phyloP scores from a whole-genome alignment of 2,329 filamentous ascomycete genomes.

The Anisogramma anomala region DNA sequence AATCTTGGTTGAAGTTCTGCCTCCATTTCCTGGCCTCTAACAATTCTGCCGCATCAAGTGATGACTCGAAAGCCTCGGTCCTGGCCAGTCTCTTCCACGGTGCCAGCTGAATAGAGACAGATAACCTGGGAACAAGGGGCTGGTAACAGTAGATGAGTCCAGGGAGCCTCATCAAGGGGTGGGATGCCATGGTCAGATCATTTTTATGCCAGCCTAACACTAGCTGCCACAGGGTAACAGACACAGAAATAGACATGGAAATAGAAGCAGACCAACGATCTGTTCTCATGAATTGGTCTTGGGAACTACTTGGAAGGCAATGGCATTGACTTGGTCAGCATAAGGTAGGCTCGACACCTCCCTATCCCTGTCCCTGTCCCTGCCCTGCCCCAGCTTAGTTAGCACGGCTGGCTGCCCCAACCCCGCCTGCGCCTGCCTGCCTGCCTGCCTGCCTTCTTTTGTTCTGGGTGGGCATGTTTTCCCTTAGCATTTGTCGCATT shows the following conservation, averaged over 20 bases:
- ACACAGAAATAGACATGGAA: no score
- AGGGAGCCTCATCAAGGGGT: conserved; percentile 1
- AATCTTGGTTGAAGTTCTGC: conserved; percentile 29
- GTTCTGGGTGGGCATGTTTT: not conserved
- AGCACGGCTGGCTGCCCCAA: no score
- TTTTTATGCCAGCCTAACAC: not conserved
- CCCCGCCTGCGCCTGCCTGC: no score
- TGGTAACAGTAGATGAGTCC: conserved; percentile 2
- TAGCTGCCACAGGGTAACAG: not conserved
- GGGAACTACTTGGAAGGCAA: no score
- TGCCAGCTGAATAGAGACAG: conserved; percentile 4
- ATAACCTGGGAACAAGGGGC: conserved; percentile 1
- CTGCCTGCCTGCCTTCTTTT: not conserved
- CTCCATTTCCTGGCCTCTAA: conserved; percentile 42
- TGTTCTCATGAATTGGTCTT: no score
- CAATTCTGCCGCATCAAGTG: conserved; percentile 38
- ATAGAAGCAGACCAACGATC: no score
- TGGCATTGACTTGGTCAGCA: no score
- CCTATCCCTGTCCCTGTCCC: no score
- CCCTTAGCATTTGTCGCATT: no score
- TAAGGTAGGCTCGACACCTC: no score
- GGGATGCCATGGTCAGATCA: conserved; percentile 6
- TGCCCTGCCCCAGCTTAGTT: no score
- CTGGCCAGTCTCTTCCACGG: conserved; percentile 17
- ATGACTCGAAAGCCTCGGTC: conserved; percentile 37